These are phyloP conservation scores for Oryza nivara DNA, from an alignment of 176 grass and related monocot species.

Conservation along the genomic window DNA sequence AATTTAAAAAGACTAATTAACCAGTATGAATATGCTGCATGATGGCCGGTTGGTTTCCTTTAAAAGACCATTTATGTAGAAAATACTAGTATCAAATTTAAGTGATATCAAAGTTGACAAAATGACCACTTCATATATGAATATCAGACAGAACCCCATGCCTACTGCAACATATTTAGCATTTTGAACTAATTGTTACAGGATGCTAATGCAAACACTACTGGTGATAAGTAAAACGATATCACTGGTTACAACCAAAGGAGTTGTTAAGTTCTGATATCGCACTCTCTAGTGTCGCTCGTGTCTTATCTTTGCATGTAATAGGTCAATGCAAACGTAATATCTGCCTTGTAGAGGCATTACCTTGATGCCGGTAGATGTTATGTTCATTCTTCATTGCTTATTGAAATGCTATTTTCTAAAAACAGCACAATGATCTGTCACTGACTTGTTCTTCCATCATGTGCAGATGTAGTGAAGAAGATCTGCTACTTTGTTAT, in stretches of 20 bases:
- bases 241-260: background rate
- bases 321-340: background rate
- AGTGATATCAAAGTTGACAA: background rate
- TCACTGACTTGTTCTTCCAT: background rate
- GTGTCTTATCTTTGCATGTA: background rate
- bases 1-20: background rate
- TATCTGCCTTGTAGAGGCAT: background rate
- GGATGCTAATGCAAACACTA: background rate
- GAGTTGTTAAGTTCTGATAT: background rate
- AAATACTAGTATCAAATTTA: background rate
- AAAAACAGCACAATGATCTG: background rate
- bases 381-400: background rate
- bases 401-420: background rate
- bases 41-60: background rate
- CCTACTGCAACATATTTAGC: background rate
- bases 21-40: background rate
- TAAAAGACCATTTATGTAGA: background rate
- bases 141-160: background rate
- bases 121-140: background rate
- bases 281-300: background rate
- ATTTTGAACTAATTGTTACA: background rate
- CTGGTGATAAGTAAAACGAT: background rate
- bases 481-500: background rate
- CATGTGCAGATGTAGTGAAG: background rate
- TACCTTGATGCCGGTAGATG: background rate